Base-by-base conservation (phyloP, 202 grass and related monocot species). In the Dendrocalamus latiflorus region DNA sequence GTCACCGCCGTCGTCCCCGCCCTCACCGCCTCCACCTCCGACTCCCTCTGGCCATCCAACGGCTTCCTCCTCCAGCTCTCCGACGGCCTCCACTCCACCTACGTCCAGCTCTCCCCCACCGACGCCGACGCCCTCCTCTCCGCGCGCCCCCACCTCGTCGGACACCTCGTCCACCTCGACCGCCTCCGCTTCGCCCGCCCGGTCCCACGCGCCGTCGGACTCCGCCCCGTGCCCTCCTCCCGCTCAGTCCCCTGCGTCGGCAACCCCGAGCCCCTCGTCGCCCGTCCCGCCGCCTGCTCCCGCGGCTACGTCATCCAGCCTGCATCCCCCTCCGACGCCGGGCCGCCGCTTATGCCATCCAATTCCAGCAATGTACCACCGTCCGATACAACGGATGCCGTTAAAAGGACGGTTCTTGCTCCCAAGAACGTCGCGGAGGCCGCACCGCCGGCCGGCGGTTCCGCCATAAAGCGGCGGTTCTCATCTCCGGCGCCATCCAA, bases 21-120 rank as follows among this genome's bases (percentile, higher is more conserved):
- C 1, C 89, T 95, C 18, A 88, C 95, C 38, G 38, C 44, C 44
- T 47, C 44, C 43, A 45, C 22, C 18, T 70, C 88, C 24, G 92
- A 98, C 51, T 84, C 91, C 63, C 91, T 93, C 74, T 85, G 85
- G 85, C 95, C 95, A 3, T 51, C 95, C 33, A 90, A 93, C 26
- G 95, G 93, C 24, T 90, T 93, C 76, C 90, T 90, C 87, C 83
- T 98, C 63, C 93, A 98, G 69, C 90, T 95, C 43, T 98, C 95
- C 57, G 93, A 98, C 77, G 90, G 92, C 26, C 24, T 82, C 33
- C 91, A 98, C 83, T 98, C 89, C 72, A 98, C 95, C 68, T 98
- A 93, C 68, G 95, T 98, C 8, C 75, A 91, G 61, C 80, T 91
- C 15, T 88, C 89, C 6, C 79, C 69, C 51, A 50, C 67, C 38